Evolutionary conservation across 2,329 filamentous ascomycete genomes (phyloP).

Genomic region (Pseudohalonectria lignicola): DNA sequence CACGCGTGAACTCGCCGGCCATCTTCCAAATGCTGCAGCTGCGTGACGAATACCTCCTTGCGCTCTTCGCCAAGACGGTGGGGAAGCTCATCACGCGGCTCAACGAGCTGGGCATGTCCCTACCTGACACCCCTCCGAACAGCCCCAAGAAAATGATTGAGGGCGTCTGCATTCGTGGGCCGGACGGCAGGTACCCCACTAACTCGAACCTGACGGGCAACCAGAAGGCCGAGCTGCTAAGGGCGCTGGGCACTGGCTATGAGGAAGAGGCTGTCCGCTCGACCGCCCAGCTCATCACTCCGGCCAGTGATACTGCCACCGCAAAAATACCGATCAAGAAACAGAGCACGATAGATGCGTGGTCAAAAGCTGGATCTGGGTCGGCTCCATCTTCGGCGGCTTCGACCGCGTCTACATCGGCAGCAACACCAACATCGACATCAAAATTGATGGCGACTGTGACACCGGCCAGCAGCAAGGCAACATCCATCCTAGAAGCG

Average conservation of each 20-base stretch:
- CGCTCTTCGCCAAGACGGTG: slow-evolving; percentile 70
- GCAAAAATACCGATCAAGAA: slow-evolving; percentile 24
- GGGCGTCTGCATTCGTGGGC: slow-evolving; percentile 41
- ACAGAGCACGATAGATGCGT: slow-evolving; percentile 50
- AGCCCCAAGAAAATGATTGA: slow-evolving; percentile 29
- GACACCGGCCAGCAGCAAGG: neutral
- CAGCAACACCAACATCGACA: neutral
- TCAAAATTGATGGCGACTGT: neutral
- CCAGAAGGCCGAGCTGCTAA: slow-evolving; percentile 73
- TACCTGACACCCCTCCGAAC: slow-evolving; percentile 49
- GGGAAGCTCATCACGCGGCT: slow-evolving; percentile 75
- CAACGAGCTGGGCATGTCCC: slow-evolving; percentile 63
- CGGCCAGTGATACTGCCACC: slow-evolving; percentile 13
- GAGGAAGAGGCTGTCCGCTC: slow-evolving; percentile 32
- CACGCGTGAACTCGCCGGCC: slow-evolving; percentile 50
- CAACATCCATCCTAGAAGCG: neutral
- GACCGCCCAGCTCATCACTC: neutral
- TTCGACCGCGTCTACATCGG: neutral
- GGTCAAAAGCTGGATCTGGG: slow-evolving; percentile 41
- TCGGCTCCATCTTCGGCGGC: slow-evolving; percentile 3
- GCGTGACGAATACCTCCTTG: slow-evolving; percentile 76
- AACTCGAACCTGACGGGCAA: slow-evolving; percentile 71
- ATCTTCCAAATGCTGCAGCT: slow-evolving; percentile 85
- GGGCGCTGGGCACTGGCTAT: slow-evolving; percentile 48
- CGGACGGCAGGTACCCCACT: slow-evolving; percentile 43